phyloP scores from a whole-genome alignment of 768 basidiomycete genomes.

The Boletus rubroflammeus region DNA sequence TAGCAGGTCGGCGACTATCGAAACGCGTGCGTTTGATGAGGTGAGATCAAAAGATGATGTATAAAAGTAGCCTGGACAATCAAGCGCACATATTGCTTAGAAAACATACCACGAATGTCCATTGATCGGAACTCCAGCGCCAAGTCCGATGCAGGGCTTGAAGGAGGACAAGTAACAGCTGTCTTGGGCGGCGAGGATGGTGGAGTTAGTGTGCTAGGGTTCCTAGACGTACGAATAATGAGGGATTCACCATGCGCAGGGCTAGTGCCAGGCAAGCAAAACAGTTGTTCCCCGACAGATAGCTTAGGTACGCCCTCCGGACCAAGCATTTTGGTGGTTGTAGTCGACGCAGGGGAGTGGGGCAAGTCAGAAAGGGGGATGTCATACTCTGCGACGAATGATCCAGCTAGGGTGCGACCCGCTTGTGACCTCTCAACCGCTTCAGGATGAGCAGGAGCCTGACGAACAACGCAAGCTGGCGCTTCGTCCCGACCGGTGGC shows the following conservation, averaged over 20 bases:
- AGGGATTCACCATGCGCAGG: not conserved
- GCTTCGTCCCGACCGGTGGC: not conserved
- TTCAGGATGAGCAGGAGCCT: not conserved
- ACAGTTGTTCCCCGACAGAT: not conserved
- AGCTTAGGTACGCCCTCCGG: not conserved
- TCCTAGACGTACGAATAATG: not conserved
- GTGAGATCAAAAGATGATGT: not conserved
- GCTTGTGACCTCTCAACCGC: not conserved
- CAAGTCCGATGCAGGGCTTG: constrained; percentile 22
- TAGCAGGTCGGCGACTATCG: not conserved
- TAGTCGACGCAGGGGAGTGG: constrained; percentile 1
- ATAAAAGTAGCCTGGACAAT: not conserved
- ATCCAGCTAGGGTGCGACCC: not conserved
- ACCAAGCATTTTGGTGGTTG: not conserved
- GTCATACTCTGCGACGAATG: constrained; percentile 19
- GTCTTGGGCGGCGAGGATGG: not conserved
- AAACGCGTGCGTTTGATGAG: not conserved
- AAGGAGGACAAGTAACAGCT: not conserved
- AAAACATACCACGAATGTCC: constrained; percentile 28
- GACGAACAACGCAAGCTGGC: not conserved
- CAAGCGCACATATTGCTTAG: not conserved
- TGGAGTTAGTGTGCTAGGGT: not conserved
- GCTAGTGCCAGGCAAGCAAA: constrained; percentile 16
- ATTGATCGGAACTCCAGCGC: constrained; percentile 21
- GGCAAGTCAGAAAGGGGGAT: constrained; percentile 6